These are phyloP conservation scores for Xylaria acuta DNA, from an alignment of 495 filamentous ascomycete genomes.

Conservation along the genomic window DNA sequence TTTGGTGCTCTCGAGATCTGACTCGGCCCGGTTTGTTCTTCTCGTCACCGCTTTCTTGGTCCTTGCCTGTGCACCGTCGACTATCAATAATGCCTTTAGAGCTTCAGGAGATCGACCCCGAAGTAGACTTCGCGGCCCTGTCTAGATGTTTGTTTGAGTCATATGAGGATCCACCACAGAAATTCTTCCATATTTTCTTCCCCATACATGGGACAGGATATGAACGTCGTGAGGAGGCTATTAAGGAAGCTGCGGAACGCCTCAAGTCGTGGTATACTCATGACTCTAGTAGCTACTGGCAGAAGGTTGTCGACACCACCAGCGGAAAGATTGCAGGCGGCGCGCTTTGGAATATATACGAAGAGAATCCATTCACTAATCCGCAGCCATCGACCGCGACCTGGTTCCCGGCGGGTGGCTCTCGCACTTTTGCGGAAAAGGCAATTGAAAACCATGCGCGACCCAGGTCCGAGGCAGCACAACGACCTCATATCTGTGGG, in stretches of 20 bases:
- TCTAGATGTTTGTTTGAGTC: not conserved
- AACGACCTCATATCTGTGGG: slow-evolving; percentile 39
- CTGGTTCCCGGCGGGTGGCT: slow-evolving; percentile 45
- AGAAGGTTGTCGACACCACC: slow-evolving; percentile 44
- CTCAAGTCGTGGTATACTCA: slow-evolving; percentile 31
- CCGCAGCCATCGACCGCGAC: slow-evolving; percentile 26
- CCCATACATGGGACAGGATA: not conserved
- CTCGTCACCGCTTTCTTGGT: not conserved
- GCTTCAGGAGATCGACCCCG: not conserved
- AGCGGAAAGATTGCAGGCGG: slow-evolving; percentile 40
- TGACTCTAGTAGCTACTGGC: slow-evolving; percentile 37
- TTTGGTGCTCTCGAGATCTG: not conserved
- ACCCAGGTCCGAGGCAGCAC: slow-evolving; percentile 34
- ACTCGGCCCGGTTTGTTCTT: not conserved
- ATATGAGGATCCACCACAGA: not conserved
- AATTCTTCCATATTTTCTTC: slow-evolving; percentile 3
- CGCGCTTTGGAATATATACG: slow-evolving; percentile 44
- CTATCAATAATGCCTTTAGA: not conserved
- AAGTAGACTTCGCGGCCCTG: not conserved
- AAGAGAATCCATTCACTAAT: slow-evolving; percentile 39
- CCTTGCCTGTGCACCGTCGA: not conserved
- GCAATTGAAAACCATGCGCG: slow-evolving; percentile 32
- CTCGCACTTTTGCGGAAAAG: slow-evolving; percentile 36
- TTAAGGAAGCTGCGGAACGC: not conserved
- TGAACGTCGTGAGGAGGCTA: not conserved